phyloP scores from a whole-genome alignment of 2,329 filamentous ascomycete species.

The Cladosporium phlei region DNA sequence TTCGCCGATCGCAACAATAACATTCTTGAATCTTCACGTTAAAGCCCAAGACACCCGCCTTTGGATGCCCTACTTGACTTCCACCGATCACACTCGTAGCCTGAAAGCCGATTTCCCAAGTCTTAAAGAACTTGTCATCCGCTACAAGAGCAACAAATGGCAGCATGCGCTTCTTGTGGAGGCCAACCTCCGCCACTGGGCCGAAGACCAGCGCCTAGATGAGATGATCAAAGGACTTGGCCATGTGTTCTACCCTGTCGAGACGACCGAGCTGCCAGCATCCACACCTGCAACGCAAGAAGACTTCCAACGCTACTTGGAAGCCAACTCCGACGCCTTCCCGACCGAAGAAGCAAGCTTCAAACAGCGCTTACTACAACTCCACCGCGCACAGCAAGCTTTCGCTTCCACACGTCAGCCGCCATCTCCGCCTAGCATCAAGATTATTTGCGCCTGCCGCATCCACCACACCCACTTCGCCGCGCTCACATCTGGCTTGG shows the following conservation, averaged over 20 bases:
- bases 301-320: conserved; percentile 8
- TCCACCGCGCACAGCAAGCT: conserved; percentile 4
- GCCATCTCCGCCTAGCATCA: conserved; percentile 20
- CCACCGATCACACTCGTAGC: conserved; percentile 25
- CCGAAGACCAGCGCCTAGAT: conserved; percentile 25
- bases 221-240: conserved; percentile 29
- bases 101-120: conserved; percentile 31
- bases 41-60: conserved; percentile 31
- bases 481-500: conserved; percentile 19
- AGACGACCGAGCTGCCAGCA: conserved; percentile 2
- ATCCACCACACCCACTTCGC: conserved; percentile 27
- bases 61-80: conserved; percentile 36
- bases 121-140: conserved; percentile 27
- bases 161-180: conserved; percentile 24
- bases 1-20: conserved; percentile 19
- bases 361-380: conserved; percentile 1
- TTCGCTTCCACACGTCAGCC: conserved; percentile 3
- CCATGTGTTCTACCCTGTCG: conserved; percentile 22
- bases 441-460: conserved; percentile 28
- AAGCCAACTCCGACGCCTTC: conserved; percentile 6
- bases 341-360: not conserved
- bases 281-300: conserved; percentile 1
- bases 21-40: conserved; percentile 29
- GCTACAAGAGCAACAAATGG: conserved; percentile 32
- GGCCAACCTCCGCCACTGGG: conserved; percentile 27